Evolutionary conservation across 148 eudicot species (phyloP).

Genomic region (Rheum nobile): DNA sequence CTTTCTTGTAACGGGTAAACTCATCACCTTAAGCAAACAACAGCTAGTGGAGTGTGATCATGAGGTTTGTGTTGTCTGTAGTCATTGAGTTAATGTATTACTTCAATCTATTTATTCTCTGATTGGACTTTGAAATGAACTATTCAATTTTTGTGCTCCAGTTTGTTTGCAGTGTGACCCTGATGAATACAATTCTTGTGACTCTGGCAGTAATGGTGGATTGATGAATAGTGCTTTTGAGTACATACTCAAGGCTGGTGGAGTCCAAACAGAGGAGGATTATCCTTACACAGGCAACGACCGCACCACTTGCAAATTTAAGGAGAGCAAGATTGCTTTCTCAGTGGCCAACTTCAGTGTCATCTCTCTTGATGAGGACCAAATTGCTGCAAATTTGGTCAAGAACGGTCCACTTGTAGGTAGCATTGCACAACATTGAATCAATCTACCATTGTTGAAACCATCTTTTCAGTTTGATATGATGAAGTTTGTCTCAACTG

Average conservation of each 20-base stretch:
- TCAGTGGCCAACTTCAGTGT: slow-evolving; percentile 70
- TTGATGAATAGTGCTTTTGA: slow-evolving; percentile 77
- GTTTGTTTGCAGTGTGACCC: slow-evolving; percentile 61
- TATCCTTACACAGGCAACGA: slow-evolving; percentile 74
- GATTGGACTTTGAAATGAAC: not conserved
- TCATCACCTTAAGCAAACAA: slow-evolving; percentile 78
- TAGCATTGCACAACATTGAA: slow-evolving; percentile 9
- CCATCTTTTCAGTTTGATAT: not conserved
- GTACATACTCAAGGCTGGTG: slow-evolving; percentile 68
- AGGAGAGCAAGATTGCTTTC: slow-evolving; percentile 57
- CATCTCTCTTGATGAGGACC: slow-evolving; percentile 53
- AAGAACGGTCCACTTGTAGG: slow-evolving; percentile 88
- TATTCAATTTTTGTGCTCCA: not conserved
- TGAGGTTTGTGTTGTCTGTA: slow-evolving; percentile 38
- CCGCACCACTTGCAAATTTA: slow-evolving; percentile 47
- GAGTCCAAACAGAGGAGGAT: slow-evolving; percentile 45
- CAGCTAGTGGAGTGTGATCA: slow-evolving; percentile 90
- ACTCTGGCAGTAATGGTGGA: slow-evolving; percentile 72
- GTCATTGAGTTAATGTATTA: no score
- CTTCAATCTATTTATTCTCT: not conserved
- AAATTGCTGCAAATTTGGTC: slow-evolving; percentile 77
- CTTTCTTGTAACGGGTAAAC: slow-evolving; percentile 62
- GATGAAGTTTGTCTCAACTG: no score
- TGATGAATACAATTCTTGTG: slow-evolving; percentile 45
- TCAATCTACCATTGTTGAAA: not conserved